These are phyloP conservation scores for Oryza officinalis DNA, from an alignment of 176 grass and related monocot species.

Conservation along the genomic window DNA sequence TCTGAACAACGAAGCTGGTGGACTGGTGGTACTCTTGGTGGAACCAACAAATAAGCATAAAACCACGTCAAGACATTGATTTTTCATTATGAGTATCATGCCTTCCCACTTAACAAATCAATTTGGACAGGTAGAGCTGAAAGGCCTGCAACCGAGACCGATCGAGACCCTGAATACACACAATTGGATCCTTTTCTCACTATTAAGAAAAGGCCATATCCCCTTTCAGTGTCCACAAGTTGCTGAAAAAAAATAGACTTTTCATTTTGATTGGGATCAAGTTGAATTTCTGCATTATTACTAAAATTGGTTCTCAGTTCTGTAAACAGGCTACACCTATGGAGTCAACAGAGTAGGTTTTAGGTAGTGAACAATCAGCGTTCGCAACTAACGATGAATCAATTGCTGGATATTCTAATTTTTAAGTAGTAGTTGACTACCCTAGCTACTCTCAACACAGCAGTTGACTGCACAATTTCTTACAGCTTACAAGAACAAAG, in stretches of 20 bases:
- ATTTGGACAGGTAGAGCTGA: conserved; percentile 31
- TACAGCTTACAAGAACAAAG: conserved; percentile 1
- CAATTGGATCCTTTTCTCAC: conserved; percentile 15
- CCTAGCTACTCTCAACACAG: neutral
- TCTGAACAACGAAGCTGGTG: conserved; percentile 28
- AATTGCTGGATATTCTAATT: neutral
- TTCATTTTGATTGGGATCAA: conserved; percentile 26
- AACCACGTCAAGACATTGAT: conserved; percentile 15
- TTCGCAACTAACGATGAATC: conserved; percentile 19
- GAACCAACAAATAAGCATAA: conserved; percentile 20
- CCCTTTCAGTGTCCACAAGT: conserved; percentile 22
- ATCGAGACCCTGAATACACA: conserved; percentile 31
- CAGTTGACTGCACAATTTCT: neutral
- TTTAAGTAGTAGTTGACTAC: conserved; percentile 27
- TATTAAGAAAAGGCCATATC: neutral
- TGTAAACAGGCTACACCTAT: neutral
- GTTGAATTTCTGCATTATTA: neutral
- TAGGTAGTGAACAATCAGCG: neutral
- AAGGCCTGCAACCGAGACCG: conserved; percentile 31
- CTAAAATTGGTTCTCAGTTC: neutral
- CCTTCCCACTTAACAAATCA: conserved; percentile 28
- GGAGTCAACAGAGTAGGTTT: conserved; percentile 4
- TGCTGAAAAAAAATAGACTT: conserved; percentile 28
- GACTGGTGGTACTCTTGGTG: conserved; percentile 5
- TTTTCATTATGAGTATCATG: neutral